Evolutionary conservation across 371 early-diverging fungal genomes (phyloP), one percentile per base, ranked within the genome.

Genomic region (Mortierella sp.): DNA sequence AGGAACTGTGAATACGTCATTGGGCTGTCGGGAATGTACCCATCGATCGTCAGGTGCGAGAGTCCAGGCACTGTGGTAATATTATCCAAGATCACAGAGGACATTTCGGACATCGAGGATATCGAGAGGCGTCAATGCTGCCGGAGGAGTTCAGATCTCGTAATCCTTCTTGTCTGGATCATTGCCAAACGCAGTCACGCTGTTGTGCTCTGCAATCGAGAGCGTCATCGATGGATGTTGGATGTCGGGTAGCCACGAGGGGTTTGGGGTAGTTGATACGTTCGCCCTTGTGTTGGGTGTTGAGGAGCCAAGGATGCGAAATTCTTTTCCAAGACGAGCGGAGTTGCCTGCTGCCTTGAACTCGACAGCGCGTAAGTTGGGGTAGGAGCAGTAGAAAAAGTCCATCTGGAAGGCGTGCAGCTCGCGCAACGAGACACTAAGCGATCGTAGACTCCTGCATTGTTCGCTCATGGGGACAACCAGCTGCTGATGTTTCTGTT

Each of bases 401-500:
- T 65, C 65, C 65, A 65, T 65, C 31, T 65, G 38, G 21, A 8
- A 65, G 19, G 3, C 19, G 19, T 65, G 65, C 9, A 65, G 34
- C 38, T 65, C 38, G 31, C 65, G 38, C 9, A 10, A 65, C 9
- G 38, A 65, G 7, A 65, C 65, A 8, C 11, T 21, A 34, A 65
- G 65, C 14, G 65, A 34, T 21, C 65, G 16, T 38, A 65, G 38
- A 38, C 65, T 65, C 19, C 9, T 31, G 65, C 14, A 65, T 19
- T 65, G 65, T 16, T 65, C 38, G 65, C 7, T 65, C 38, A 34
- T n/a, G 19, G 74, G 65, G 16, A 65, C 65, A 70, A 16, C 38
- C 48, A 2, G 77, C 75, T 0, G 83, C 80, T 52, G 31, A 74
- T 79, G 45, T 77, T 48, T 48, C 48, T 48, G 48, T 38, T 38